Base-by-base conservation (phyloP, 139 green algal species). In the Nannochloris sp. region DNA sequence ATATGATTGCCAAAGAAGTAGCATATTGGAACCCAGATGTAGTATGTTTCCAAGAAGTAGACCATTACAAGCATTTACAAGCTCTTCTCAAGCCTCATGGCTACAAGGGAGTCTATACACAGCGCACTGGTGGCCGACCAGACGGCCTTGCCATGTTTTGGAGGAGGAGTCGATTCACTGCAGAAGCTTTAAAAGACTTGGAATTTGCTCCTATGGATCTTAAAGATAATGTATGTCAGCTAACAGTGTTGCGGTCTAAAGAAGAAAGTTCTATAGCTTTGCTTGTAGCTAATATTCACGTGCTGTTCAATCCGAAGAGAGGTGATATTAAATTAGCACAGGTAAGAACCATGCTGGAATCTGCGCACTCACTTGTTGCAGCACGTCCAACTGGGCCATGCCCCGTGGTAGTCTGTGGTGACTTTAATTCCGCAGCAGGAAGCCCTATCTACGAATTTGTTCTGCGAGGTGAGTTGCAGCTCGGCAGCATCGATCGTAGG, bases 271-370 rank as follows among this genome's bases (percentile, higher is more conserved):
- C 33, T 15, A 47, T 8, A 32, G n/a, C 33, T 38, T 24, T 96
- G 44, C 24, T 92, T 4, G 79, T 93, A 29, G 75, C 68, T 45
- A 93, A 90, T 72, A 91, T 84, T 3, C 90, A 97, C 65, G 66
- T 96, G 25, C 76, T 94, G 15, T 97, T 97, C 63, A 91, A 94
- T 58, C 90, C 90, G 10, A 81, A 86, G 54, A 71, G 84, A 2
- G 86, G 87, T 0, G 82, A 95, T 53, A 77, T 92, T 9, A 95
- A 95, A 75, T 66, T 92, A 61, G 86, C 72, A 0, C 85, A 92
- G 67, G 65, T 85, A 7, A 61, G 83, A 0, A 69, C 59, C 0
- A 27, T 87, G 64, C 24, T 86, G 38, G 54, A 83, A 37, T 47
- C 47, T 5, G 65, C 76, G 25, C 31, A 65, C 24, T 63, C 55